phyloP scores from a whole-genome alignment of 805 yeast genomes.

The Cyberlindnera xishuangbannaensis region DNA sequence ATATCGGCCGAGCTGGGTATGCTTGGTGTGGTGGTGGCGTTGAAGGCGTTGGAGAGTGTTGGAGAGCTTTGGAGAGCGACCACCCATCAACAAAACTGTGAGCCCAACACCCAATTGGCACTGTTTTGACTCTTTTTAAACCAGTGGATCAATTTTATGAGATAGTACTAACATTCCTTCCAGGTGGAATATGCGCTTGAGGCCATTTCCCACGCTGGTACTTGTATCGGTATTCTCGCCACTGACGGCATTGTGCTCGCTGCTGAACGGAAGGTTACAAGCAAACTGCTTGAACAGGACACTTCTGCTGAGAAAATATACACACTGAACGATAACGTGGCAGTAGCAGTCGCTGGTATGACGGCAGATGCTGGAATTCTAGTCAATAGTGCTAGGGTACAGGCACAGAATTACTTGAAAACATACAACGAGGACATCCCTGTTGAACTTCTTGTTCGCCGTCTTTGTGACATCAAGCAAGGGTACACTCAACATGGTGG shows the following conservation, averaged over 20 bases:
- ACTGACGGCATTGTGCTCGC: slow-evolving; percentile 90
- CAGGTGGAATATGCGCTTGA: slow-evolving; percentile 93
- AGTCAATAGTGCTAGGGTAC: slow-evolving; percentile 77
- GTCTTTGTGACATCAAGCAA: slow-evolving; percentile 89
- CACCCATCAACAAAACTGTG: no score
- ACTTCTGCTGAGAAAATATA: slow-evolving; percentile 91
- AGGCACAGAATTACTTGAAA: slow-evolving; percentile 80
- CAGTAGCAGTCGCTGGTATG: slow-evolving; percentile 97
- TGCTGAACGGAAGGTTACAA: slow-evolving; percentile 93
- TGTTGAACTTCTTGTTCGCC: slow-evolving; percentile 83
- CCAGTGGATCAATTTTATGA: no score
- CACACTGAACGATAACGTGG: slow-evolving; percentile 70
- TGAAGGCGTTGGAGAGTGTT: no score
- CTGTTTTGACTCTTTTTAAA: no score
- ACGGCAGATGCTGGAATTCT: slow-evolving; percentile 94
- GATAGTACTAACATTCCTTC: slow-evolving; percentile 5
- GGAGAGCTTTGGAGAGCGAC: no score
- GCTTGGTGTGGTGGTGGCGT: no score
- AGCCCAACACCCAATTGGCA: no score
- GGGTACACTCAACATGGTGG: slow-evolving; percentile 99
- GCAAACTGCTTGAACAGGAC: slow-evolving; percentile 89
- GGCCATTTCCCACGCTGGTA: slow-evolving; percentile 96
- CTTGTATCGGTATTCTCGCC: slow-evolving; percentile 89
- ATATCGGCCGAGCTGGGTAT: no score
- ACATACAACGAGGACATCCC: slow-evolving; percentile 90